Evolutionary conservation across 805 yeast genomes (phyloP).

Genomic region (Teunomyces barrocoloradensis): DNA sequence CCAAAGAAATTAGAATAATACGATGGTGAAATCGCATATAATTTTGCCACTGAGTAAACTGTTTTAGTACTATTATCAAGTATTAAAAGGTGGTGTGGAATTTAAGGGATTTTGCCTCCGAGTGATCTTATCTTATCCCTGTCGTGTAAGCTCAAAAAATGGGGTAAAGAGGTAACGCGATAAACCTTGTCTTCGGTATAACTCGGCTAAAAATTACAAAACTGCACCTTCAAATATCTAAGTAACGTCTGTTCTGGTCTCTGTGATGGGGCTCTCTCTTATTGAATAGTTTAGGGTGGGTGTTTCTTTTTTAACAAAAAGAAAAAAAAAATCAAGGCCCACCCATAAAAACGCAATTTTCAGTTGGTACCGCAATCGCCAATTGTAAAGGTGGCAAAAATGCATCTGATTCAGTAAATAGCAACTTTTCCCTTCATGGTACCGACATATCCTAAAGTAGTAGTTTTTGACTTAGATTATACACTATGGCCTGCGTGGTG

Average conservation of each 20-base stretch:
- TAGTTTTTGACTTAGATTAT: slow-evolving; percentile 74
- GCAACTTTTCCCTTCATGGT: background rate
- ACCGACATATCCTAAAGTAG: slow-evolving; percentile 38
- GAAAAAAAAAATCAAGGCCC: background rate
- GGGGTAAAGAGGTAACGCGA: slow-evolving; percentile 1
- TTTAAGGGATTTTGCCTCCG: slow-evolving; percentile 3
- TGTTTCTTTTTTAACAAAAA: background rate
- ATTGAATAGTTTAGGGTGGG: too few relatives aligned
- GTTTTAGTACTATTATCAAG: background rate
- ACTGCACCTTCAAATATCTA: background rate
- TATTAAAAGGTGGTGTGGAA: background rate
- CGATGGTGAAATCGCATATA: background rate
- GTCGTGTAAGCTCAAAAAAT: slow-evolving; percentile 2
- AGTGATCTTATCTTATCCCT: slow-evolving; percentile 1
- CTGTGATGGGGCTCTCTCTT: too few relatives aligned
- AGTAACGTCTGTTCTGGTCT: background rate
- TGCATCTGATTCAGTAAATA: background rate
- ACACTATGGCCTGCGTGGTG: slow-evolving; percentile 87
- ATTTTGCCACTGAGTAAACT: background rate
- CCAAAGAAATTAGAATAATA: background rate
- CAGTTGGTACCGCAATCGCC: too few relatives aligned
- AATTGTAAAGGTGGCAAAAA: background rate
- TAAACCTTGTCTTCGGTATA: background rate
- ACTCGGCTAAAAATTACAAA: background rate
- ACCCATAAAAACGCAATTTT: background rate